phyloP scores from a whole-genome alignment of 2,329 filamentous ascomycete genomes.

The Aspergillus transmontanensis region DNA sequence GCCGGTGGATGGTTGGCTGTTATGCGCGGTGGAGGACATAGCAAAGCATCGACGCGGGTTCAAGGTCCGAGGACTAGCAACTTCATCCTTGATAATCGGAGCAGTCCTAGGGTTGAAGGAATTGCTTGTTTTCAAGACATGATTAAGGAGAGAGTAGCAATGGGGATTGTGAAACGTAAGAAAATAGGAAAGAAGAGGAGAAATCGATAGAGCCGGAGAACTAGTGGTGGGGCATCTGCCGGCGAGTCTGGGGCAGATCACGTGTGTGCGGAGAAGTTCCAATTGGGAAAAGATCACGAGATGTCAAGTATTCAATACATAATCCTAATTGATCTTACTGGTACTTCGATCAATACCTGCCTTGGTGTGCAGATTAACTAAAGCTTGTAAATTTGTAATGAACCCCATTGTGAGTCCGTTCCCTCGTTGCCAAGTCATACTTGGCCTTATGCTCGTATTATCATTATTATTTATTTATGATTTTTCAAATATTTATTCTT shows the following conservation, averaged over 20 bases:
- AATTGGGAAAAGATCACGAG: slow-evolving; percentile 1
- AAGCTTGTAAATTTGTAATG: not conserved
- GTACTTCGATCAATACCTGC: not conserved
- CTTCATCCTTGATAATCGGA: slow-evolving; percentile 13
- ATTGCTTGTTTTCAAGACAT: slow-evolving; percentile 9
- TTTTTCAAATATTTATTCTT: not conserved
- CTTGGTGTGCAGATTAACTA: not conserved
- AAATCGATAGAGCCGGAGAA: slow-evolving; percentile 9
- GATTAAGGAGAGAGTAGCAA: not conserved
- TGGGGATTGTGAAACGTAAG: not conserved
- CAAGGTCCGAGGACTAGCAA: slow-evolving; percentile 19
- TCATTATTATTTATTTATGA: not conserved
- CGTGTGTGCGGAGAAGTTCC: slow-evolving; percentile 20
- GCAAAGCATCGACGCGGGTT: slow-evolving; percentile 27
- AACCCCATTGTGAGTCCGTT: not conserved
- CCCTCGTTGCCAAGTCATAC: not conserved
- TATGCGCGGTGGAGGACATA: slow-evolving; percentile 42
- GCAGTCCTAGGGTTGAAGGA: not conserved
- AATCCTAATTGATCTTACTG: not conserved
- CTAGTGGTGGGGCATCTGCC: slow-evolving; percentile 10
- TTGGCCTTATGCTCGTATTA: no score
- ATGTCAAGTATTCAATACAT: not conserved
- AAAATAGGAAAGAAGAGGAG: slow-evolving; percentile 8
- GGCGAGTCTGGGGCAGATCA: slow-evolving; percentile 16
- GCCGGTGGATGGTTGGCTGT: slow-evolving; percentile 32